A percentile compares a stretch with the other conserved stretches of the same genome.
phyloP scores from a whole-genome alignment of 2,329 filamentous ascomycete genomes.

The Teratosphaeria gauchensis region DNA sequence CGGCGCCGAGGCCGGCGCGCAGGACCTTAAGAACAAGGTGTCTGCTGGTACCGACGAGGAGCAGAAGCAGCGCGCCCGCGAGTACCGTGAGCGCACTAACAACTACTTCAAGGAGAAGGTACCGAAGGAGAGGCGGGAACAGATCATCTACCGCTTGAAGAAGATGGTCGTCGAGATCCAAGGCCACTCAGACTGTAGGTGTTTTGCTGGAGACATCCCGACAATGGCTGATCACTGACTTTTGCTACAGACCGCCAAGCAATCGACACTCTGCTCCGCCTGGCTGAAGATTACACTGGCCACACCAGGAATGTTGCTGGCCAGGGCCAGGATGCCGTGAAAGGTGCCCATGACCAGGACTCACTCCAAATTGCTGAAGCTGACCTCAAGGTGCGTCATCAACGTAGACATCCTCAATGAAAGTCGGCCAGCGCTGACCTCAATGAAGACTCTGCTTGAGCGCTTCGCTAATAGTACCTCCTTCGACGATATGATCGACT shows the following conservation, averaged over 20 bases:
- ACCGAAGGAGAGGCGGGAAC: slow-evolving; percentile 83
- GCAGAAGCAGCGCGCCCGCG: slow-evolving; percentile 34
- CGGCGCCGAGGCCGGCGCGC: slow-evolving; percentile 39
- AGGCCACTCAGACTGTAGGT: slow-evolving; percentile 76
- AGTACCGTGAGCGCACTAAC: slow-evolving; percentile 44
- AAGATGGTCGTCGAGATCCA: slow-evolving; percentile 98
- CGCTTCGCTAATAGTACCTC: slow-evolving; percentile 94
- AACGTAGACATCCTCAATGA: slow-evolving; percentile 28
- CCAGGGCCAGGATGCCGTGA: slow-evolving; percentile 57
- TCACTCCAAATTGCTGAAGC: slow-evolving; percentile 62
- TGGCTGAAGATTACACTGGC: slow-evolving; percentile 76
- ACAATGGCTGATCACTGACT: slow-evolving; percentile 17
- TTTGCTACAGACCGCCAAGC: slow-evolving; percentile 59
- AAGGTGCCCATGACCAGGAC: slow-evolving; percentile 58
- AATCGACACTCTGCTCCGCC: slow-evolving; percentile 72
- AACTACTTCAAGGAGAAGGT: slow-evolving; percentile 80
- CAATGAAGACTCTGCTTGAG: slow-evolving; percentile 68
- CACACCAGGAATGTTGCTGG: slow-evolving; percentile 59
- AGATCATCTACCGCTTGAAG: slow-evolving; percentile 85
- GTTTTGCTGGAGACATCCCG: slow-evolving; percentile 16
- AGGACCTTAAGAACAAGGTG: slow-evolving; percentile 43
- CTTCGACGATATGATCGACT: slow-evolving; percentile 71
- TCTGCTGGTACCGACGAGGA: slow-evolving; percentile 58
- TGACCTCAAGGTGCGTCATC: slow-evolving; percentile 58
- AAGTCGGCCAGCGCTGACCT: slow-evolving; percentile 41